Conservation (phyloP, 768 basidiomycete species). For the Cytidiella melzeri region DNA sequence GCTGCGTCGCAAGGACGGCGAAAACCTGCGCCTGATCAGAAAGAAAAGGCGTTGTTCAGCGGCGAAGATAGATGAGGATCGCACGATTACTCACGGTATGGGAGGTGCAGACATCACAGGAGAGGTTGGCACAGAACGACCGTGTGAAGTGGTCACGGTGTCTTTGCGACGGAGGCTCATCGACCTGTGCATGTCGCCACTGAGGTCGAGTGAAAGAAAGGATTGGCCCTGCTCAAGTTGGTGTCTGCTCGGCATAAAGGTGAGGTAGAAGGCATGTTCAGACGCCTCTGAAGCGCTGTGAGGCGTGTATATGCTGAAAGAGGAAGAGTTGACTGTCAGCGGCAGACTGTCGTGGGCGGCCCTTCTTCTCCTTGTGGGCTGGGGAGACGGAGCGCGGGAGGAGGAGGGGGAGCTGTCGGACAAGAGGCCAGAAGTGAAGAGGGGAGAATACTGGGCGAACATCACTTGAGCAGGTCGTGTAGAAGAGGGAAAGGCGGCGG, state of each 20-base stretch:
- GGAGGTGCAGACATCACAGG: conserved; percentile 4
- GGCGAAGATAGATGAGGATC: background rate
- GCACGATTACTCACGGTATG: background rate
- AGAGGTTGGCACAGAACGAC: conserved; percentile 15
- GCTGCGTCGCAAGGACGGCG: conserved; percentile 23
- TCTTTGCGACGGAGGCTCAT: conserved; percentile 33
- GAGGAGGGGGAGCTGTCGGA: conserved; percentile 28
- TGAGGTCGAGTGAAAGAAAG: conserved; percentile 62
- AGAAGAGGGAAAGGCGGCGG: too few species aligned
- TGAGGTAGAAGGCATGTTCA: conserved; percentile 41
- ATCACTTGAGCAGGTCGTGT: too few species aligned
- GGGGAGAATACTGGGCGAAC: conserved; percentile 50
- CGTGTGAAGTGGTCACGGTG: conserved; percentile 17
- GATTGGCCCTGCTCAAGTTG: conserved; percentile 37
- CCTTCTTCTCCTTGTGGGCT: conserved; percentile 9
- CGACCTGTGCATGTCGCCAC: conserved; percentile 43
- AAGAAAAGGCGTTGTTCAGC: conserved; percentile 10
- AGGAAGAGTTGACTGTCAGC: conserved; percentile 15
- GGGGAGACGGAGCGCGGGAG: conserved; percentile 22
- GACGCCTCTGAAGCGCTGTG: conserved; percentile 14
- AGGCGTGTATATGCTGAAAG: conserved; percentile 13
- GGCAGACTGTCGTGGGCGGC: conserved; percentile 17
- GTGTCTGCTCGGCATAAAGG: conserved; percentile 35
- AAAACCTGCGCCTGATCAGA: conserved; percentile 4
- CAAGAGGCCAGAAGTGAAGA: conserved; percentile 60